Evolutionary conservation across 768 basidiomycete genomes (phyloP).

Genomic region (Fibroporia radiculosa): DNA sequence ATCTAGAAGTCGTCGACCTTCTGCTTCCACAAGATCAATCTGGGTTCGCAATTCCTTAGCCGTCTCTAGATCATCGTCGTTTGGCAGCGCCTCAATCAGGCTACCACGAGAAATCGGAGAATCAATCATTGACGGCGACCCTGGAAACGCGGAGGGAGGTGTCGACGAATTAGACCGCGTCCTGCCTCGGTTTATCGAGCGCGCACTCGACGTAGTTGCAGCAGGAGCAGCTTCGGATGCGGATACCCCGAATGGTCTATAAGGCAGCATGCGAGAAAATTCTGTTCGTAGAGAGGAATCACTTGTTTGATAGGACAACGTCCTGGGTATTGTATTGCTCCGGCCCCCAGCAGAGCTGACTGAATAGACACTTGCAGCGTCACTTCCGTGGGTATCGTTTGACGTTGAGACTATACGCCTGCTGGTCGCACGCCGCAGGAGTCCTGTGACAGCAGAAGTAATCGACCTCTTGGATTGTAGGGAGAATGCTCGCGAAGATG

Average conservation of each 20-base stretch:
- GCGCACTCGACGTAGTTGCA: conserved; percentile 6
- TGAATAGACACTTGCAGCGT: conserved; percentile 23
- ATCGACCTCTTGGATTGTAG: conserved; percentile 24
- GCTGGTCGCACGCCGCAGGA: conserved; percentile 27
- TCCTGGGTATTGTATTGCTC: conserved; percentile 12
- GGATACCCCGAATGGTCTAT: neutral
- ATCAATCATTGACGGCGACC: conserved; percentile 12
- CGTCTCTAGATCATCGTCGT: conserved; percentile 53
- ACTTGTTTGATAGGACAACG: conserved; percentile 43
- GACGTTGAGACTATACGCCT: conserved; percentile 18
- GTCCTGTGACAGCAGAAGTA: conserved; percentile 26
- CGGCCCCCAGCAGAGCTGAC: conserved; percentile 14
- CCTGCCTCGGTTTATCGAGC: conserved; percentile 12
- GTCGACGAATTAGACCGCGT: conserved; percentile 21
- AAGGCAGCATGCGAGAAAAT: neutral
- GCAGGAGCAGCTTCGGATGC: conserved; percentile 6
- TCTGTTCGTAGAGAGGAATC: conserved; percentile 24
- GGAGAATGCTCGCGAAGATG: conserved; percentile 21
- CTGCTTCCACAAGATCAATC: conserved; percentile 62
- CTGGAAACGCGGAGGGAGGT: conserved; percentile 27
- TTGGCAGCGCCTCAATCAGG: conserved; percentile 33
- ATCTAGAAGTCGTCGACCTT: conserved; percentile 63
- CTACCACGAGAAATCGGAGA: conserved; percentile 12
- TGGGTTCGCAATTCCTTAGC: conserved; percentile 57
- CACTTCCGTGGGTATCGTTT: conserved; percentile 15